Conservation (phyloP, 305 asterid species). For the Fraxinus dipetala region DNA sequence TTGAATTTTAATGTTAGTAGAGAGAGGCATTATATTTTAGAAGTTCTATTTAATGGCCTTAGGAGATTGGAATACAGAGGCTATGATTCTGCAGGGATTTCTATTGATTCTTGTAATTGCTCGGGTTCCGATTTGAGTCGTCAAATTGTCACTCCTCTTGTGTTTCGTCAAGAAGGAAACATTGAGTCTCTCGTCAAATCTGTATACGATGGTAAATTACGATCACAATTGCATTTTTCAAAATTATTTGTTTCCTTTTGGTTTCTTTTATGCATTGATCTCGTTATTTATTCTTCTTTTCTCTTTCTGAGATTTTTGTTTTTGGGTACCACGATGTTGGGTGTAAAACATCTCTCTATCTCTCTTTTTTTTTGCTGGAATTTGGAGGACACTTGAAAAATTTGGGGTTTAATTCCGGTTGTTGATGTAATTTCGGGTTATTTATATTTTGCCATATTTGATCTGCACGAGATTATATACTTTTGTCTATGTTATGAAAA, state of each 20-base stretch:
- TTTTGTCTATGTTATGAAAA: neutral
- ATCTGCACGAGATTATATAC: neutral
- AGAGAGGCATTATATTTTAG: slow-evolving; percentile 77
- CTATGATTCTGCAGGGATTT: slow-evolving; percentile 90
- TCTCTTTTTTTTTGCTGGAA: neutral
- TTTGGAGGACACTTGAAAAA: neutral
- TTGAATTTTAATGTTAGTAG: slow-evolving; percentile 67
- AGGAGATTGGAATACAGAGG: slow-evolving; percentile 97
- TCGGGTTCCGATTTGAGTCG: slow-evolving; percentile 4
- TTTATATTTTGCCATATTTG: neutral
- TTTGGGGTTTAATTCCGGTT: neutral
- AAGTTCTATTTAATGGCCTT: slow-evolving; percentile 82
- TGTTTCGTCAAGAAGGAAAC: slow-evolving; percentile 88
- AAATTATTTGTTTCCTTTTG: neutral
- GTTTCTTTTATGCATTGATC: slow-evolving; percentile 12
- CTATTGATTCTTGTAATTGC: slow-evolving; percentile 54
- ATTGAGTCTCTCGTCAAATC: slow-evolving; percentile 90
- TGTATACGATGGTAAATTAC: slow-evolving; percentile 55
- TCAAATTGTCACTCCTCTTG: slow-evolving; percentile 36
- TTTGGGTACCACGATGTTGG: neutral
- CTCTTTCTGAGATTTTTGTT: neutral
- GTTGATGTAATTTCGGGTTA: neutral
- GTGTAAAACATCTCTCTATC: neutral
- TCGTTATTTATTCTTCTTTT: neutral
- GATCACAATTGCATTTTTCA: neutral